A percentile compares a stretch with the other conserved stretches of the same genome.
Evolutionary conservation across 345 rosid species (phyloP).

Genomic region (Boechera stricta): DNA sequence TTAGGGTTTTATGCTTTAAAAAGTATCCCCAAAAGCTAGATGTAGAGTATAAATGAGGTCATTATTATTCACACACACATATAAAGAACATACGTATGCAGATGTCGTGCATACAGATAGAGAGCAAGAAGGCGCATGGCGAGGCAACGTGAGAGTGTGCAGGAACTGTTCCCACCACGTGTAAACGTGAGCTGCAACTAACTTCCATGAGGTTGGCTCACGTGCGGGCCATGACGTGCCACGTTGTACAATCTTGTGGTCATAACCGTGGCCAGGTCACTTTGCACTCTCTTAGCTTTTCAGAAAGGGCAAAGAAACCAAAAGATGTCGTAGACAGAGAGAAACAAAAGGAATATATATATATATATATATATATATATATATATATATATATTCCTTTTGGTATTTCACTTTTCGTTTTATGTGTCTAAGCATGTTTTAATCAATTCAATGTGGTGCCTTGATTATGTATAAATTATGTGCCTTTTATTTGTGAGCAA

Average conservation of each 20-base stretch:
- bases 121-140: constrained; percentile 41
- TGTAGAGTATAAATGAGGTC: constrained; percentile 31
- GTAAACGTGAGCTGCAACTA: constrained; percentile 34
- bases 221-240: constrained; percentile 39
- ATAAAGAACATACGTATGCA: not conserved
- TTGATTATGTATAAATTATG: constrained; percentile 1
- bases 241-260: constrained; percentile 41
- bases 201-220: constrained; percentile 47
- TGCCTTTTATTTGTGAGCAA: not conserved
- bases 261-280: constrained; percentile 43
- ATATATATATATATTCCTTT: not conserved
- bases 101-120: constrained; percentile 6
- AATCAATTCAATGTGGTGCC: constrained; percentile 13
- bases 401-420: constrained; percentile 10
- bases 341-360: constrained; percentile 21
- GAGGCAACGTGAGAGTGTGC: constrained; percentile 45
- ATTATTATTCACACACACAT: not conserved
- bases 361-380: too few species aligned
- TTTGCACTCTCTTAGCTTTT: constrained; percentile 36
- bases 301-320: constrained; percentile 33
- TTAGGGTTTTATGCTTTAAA: constrained; percentile 32
- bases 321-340: constrained; percentile 25
- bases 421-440: constrained; percentile 27
- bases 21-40: constrained; percentile 9
- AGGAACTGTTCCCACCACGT: constrained; percentile 46